phyloP scores from a whole-genome alignment of 176 grass and related monocot species.

The Oryza glumipatula region DNA sequence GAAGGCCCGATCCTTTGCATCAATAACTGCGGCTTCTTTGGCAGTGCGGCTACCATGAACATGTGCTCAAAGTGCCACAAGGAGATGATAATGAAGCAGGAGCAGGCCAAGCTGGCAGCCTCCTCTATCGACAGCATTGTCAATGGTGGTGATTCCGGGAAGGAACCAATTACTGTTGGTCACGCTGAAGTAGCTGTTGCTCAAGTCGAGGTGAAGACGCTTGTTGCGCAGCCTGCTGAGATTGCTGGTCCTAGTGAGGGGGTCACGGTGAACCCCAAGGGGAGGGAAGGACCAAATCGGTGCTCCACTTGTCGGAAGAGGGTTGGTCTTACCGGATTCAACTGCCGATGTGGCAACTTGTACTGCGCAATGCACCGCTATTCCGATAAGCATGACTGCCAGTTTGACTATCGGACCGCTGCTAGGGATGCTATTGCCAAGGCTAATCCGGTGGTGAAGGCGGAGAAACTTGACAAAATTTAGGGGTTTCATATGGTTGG shows the following conservation, averaged over 20 bases:
- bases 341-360: slow-evolving; percentile 83
- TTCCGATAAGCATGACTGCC: slow-evolving; percentile 87
- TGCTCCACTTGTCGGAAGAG: slow-evolving; percentile 76
- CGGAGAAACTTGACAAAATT: slow-evolving; percentile 97
- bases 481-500: slow-evolving; percentile 39
- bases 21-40: slow-evolving; percentile 98
- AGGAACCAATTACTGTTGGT: slow-evolving; percentile 42
- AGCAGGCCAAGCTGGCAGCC: slow-evolving; percentile 73
- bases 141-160: slow-evolving; percentile 56
- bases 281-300: slow-evolving; percentile 72
- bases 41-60: slow-evolving; percentile 80
- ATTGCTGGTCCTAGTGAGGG: slow-evolving; percentile 33
- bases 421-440: slow-evolving; percentile 93
- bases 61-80: slow-evolving; percentile 99
- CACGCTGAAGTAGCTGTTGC: slow-evolving; percentile 43
- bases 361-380: slow-evolving; percentile 80
- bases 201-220: slow-evolving; percentile 44
- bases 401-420: slow-evolving; percentile 82
- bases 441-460: slow-evolving; percentile 93
- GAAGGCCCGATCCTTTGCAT: slow-evolving; percentile 93
- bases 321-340: slow-evolving; percentile 86
- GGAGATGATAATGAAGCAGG: slow-evolving; percentile 76
- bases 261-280: slow-evolving; percentile 39
- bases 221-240: slow-evolving; percentile 39
- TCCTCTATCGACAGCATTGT: slow-evolving; percentile 88